Percentiles rank a stretch among this genome's conserved stretches.
Evolutionary conservation across 345 rosid species (phyloP).

Genomic region (Gossypium anomalum): DNA sequence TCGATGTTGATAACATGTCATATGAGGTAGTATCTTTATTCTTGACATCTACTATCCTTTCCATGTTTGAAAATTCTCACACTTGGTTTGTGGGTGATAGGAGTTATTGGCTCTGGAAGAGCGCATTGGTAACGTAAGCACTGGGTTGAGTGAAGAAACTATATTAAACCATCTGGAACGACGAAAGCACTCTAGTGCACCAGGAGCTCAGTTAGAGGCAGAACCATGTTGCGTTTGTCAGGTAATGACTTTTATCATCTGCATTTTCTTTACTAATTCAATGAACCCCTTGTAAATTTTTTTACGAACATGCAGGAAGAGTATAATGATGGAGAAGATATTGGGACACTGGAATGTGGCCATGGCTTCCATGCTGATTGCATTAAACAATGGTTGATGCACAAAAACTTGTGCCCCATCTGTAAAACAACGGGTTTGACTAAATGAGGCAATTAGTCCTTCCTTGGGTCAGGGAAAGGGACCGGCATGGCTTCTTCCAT

Average conservation of each 20-base stretch:
- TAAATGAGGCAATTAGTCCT: neutral
- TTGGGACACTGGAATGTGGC: neutral
- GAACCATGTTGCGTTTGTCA: neutral
- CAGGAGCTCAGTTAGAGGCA: conserved; percentile 5
- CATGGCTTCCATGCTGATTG: neutral
- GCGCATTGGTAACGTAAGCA: conserved; percentile 83
- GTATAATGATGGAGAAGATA: neutral
- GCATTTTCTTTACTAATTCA: neutral
- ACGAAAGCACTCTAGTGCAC: conserved; percentile 28
- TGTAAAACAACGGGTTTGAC: neutral
- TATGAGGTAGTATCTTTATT: conserved; percentile 20
- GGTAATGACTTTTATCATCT: conserved; percentile 13
- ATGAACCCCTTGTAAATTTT: neutral
- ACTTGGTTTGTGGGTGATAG: conserved; percentile 32
- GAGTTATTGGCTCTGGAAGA: conserved; percentile 86
- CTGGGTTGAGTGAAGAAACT: conserved; percentile 68
- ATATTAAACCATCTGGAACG: conserved; percentile 32
- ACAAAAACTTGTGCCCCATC: neutral
- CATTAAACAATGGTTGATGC: neutral
- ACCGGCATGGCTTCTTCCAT: neutral
- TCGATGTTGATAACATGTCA: conserved; percentile 3
- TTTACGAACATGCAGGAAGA: neutral
- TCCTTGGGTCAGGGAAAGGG: neutral
- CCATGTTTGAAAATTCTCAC: neutral
- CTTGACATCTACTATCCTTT: neutral